These are phyloP conservation scores for Ochromonas danica DNA, from an alignment of 108 stramenopile genomes.

Conservation along the genomic window DNA sequence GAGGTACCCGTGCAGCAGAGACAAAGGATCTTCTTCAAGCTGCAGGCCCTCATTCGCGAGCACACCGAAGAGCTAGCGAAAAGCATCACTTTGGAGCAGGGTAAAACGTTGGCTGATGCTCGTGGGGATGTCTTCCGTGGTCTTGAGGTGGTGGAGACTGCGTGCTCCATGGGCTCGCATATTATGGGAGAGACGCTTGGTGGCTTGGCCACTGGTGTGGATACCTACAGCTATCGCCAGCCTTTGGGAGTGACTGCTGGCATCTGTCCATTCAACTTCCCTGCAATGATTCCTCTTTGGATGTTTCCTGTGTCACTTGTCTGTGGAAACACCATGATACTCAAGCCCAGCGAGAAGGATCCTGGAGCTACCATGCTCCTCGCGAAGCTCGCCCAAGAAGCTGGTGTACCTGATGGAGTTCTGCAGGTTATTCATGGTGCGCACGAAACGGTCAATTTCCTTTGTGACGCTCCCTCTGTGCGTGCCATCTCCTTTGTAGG, in stretches of 20 bases:
- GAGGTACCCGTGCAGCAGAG: slow-evolving; percentile 52
- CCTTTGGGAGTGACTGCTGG: slow-evolving; percentile 90
- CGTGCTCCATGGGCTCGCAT: slow-evolving; percentile 54
- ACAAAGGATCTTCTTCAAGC: slow-evolving; percentile 56
- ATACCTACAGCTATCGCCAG: slow-evolving; percentile 78
- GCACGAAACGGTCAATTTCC: slow-evolving; percentile 70
- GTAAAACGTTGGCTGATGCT: slow-evolving; percentile 45
- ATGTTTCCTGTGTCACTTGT: slow-evolving; percentile 26
- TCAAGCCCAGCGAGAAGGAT: slow-evolving; percentile 30
- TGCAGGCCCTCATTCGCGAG: slow-evolving; percentile 51
- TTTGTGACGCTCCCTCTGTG: slow-evolving; percentile 74
- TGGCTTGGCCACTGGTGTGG: slow-evolving; percentile 68
- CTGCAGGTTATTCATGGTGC: slow-evolving; percentile 86
- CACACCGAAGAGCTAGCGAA: slow-evolving; percentile 49
- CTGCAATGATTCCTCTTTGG: slow-evolving; percentile 37
- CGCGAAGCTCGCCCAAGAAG: slow-evolving; percentile 70
- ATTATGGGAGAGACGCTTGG: slow-evolving; percentile 79
- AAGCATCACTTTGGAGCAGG: slow-evolving; percentile 52
- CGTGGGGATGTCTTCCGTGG: slow-evolving; percentile 89
- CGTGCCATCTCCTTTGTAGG: slow-evolving; percentile 91
- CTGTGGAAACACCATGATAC: slow-evolving; percentile 27
- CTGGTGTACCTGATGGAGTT: slow-evolving; percentile 85
- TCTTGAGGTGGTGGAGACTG: slow-evolving; percentile 85
- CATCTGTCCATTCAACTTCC: slow-evolving; percentile 49
- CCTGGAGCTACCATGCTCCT: slow-evolving; percentile 54